Evolutionary conservation across 2,329 filamentous ascomycete species (phyloP), one percentile per base, ranked within the genome.

Genomic region (Nothophaeocryptopus gaeumannii): DNA sequence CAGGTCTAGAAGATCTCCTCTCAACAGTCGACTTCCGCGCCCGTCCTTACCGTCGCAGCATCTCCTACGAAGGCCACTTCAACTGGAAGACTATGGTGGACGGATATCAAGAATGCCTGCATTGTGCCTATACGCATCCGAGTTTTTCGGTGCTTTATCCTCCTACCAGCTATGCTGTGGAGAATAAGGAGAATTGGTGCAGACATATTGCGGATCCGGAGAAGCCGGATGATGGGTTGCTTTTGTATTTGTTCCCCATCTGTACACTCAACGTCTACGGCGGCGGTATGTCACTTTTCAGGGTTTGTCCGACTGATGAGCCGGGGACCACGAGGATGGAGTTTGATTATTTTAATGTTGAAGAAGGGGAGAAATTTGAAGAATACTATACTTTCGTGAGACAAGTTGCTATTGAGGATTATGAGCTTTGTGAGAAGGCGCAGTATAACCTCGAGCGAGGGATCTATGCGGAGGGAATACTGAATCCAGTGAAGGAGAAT

Each of bases 71-170:
- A 43, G 78, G 79, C 2, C 70, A 71, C 0, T 81, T 81, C 68
- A 82, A 82, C 61, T 81, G 78, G 78, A 81, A 81, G 60, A 80
- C 78, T 0, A 80, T 80, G 77, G 76, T 81, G 16, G 78, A 81
- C 51, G 78, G 78, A 7, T 81, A 78, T 53, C 78, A 81, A 62
- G 79, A 81, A 63, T 82, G 79, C 54, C 70, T 81, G 79, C 20
- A 26, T 26, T 26, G 20, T 7, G 20, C 20, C 4, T 26, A 26
- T 7, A 26, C 20, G 4, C 20, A 26, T 7, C 20, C 20, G 3
- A 4, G 4, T 7, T 26, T 26, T 7, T 4, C 4, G 4, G 20
- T 26, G 20, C 20, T 26, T 4, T 26, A 26, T 7, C 20, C 20
- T 26, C 20, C 20, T 26, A 26, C 20, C 20, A 26, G 4, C 7